Percentiles rank a stretch among this genome's conserved stretches.
Conservation (phyloP, 116 monocot genomes). For the Phalaenopsis hybrid region DNA sequence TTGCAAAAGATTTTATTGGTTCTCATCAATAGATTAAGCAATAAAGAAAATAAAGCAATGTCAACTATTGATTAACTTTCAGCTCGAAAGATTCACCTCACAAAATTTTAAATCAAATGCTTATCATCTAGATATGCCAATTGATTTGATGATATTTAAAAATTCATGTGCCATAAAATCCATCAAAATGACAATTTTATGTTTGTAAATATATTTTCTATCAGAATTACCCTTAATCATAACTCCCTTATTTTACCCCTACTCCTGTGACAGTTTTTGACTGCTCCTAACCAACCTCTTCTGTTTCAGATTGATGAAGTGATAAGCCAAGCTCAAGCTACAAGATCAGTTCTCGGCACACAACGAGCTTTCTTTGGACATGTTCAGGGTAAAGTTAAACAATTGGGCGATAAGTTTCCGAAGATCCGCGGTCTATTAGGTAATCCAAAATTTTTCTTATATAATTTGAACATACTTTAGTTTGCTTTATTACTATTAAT, state of each 20-base stretch:
- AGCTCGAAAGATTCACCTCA: too few relatives aligned
- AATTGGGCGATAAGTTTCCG: constrained; percentile 90
- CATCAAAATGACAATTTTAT: too few relatives aligned
- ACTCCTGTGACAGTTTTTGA: neutral
- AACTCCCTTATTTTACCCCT: neutral
- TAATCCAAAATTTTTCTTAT: constrained; percentile 16
- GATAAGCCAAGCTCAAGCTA: constrained; percentile 84
- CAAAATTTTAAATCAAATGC: too few relatives aligned
- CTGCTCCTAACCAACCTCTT: neutral
- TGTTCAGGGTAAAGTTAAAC: constrained; percentile 95
- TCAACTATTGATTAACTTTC: too few relatives aligned
- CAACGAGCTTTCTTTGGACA: constrained; percentile 70
- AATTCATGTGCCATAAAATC: too few relatives aligned
- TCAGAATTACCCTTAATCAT: neutral
- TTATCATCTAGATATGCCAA: too few relatives aligned
- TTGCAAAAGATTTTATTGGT: too few relatives aligned
- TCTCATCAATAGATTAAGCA: too few relatives aligned
- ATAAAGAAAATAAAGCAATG: too few relatives aligned
- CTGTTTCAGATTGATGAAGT: constrained; percentile 81
- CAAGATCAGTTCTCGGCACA: constrained; percentile 55
- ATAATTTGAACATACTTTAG: neutral
- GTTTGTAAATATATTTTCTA: too few relatives aligned
- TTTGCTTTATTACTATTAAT: neutral
- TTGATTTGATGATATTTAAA: too few relatives aligned
- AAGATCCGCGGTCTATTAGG: constrained; percentile 82